These are phyloP conservation scores for Aureobasidium sp. DNA, from an alignment of 2,329 filamentous ascomycete genomes.

Conservation along the genomic window DNA sequence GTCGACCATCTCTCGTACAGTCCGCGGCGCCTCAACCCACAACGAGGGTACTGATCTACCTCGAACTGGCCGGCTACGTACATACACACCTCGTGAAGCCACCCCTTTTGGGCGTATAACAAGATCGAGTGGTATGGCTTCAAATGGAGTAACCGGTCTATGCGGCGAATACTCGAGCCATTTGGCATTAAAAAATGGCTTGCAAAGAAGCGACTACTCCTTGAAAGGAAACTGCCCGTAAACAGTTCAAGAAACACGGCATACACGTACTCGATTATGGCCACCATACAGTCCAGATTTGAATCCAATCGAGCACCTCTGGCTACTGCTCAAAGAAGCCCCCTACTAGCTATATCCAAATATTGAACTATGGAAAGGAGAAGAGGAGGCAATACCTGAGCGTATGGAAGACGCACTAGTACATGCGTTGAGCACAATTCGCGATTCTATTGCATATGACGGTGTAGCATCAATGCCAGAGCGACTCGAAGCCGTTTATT, in stretches of 20 bases:
- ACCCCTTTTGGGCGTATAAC: neutral
- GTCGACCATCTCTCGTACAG: neutral
- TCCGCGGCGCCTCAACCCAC: neutral
- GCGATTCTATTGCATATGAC: neutral
- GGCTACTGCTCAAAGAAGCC: constrained; percentile 1
- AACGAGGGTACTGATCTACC: neutral
- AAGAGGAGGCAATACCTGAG: neutral
- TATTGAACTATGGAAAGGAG: constrained; percentile 3
- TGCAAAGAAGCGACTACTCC: neutral
- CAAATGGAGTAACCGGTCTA: neutral
- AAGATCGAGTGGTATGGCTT: neutral
- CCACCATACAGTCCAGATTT: neutral
- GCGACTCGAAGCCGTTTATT: neutral
- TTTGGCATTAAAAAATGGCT: neutral
- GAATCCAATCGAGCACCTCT: constrained; percentile 8
- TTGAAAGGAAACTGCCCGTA: neutral
- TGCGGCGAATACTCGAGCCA: neutral
- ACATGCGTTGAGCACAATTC: neutral
- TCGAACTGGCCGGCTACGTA: neutral
- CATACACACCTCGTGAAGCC: neutral
- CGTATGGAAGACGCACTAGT: constrained; percentile 2
- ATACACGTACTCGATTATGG: neutral
- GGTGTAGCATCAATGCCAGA: neutral
- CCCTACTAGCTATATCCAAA: constrained; percentile 10
- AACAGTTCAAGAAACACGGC: neutral